Evolutionary conservation across 31 red algal genomes (phyloP), one percentile per base, ranked within the genome.

Genomic region (Odonthalia washingtoniensis): DNA sequence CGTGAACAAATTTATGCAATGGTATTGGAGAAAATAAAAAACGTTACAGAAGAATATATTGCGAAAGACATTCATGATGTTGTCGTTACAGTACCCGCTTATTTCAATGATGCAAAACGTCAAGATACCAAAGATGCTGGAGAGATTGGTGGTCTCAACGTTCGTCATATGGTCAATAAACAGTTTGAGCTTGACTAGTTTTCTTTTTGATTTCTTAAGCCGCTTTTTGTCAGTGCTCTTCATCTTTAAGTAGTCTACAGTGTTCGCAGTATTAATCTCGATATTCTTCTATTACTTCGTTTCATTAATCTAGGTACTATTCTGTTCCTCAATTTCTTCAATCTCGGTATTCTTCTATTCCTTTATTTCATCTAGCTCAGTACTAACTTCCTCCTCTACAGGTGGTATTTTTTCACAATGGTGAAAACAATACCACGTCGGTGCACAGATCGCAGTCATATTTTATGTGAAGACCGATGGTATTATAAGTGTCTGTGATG

Each of bases 91-190:
- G 98, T 99, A 37, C 98, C 98, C 16, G 98, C 98, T 40, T 99
- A 99, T 69, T 99, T 99, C 73, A 97, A 94, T 30, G 98, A 99
- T 60, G 93, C 98, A 28, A 94, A 99, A 86, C 81, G 98, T 21
- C 95, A 97, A 78, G 95, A 94, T 0, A 99, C 98, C 24, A 99
- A 99, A 83, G 98, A 99, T 64, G 98, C 98, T 2, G 98, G 98
- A 30, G 83, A 77, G 6, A 99, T 99, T 90, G 95, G 94, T 1
- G 98, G 98, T 37, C 84, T 99, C 0, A 95, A 96, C 37, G 98
- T 99, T 36, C 87, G 90, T 84, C 92, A 94, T 57, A 99, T 99
- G 33, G 97, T 99, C 91, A 97, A 97, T 65, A 94, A 99, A 70
- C 98, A 94, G 0, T 97, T 94, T 49, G n/a, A n/a, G n/a, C n/a